Evolutionary conservation across 2,329 filamentous ascomycete species (phyloP).

Genomic region (Fusarium sp.): DNA sequence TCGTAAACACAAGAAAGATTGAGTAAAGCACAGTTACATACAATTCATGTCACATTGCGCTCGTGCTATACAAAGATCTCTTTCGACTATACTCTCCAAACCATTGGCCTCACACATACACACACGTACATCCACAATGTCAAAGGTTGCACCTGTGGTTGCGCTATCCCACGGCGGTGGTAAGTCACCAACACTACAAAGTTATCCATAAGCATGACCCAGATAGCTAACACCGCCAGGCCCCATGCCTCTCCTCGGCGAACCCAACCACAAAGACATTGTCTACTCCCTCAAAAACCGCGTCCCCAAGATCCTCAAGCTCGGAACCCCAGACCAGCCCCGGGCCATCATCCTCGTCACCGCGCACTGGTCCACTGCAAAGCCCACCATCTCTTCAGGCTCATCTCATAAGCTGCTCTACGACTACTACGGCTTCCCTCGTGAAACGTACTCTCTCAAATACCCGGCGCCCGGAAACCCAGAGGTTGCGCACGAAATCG

Average conservation of each 20-base stretch:
- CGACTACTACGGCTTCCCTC: conserved; percentile 71
- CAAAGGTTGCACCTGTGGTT: conserved; percentile 58
- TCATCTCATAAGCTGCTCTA: conserved; percentile 63
- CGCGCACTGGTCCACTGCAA: conserved; percentile 66
- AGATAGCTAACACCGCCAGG: conserved; percentile 50
- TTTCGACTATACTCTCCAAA: conserved; percentile 6
- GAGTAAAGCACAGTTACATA: background rate
- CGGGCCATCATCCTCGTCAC: conserved; percentile 68
- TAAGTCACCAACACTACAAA: conserved; percentile 34
- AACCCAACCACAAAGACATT: conserved; percentile 65
- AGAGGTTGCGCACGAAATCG: conserved; percentile 63
- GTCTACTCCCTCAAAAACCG: conserved; percentile 64
- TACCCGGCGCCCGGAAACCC: conserved; percentile 69
- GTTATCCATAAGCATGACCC: background rate
- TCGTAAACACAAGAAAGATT: background rate
- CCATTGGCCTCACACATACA: conserved; percentile 5
- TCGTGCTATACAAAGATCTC: conserved; percentile 15
- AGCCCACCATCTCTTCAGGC: conserved; percentile 65
- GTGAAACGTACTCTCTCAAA: conserved; percentile 65
- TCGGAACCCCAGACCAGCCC: conserved; percentile 63
- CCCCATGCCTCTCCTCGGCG: conserved; percentile 69
- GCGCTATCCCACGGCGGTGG: conserved; percentile 65
- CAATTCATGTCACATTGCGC: conserved; percentile 32
- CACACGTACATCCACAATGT: conserved; percentile 50
- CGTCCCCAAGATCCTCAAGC: conserved; percentile 67